Percentiles rank a stretch among this genome's conserved stretches.
Evolutionary conservation across 805 yeast species (phyloP).

Genomic region (Candida ponderosae): DNA sequence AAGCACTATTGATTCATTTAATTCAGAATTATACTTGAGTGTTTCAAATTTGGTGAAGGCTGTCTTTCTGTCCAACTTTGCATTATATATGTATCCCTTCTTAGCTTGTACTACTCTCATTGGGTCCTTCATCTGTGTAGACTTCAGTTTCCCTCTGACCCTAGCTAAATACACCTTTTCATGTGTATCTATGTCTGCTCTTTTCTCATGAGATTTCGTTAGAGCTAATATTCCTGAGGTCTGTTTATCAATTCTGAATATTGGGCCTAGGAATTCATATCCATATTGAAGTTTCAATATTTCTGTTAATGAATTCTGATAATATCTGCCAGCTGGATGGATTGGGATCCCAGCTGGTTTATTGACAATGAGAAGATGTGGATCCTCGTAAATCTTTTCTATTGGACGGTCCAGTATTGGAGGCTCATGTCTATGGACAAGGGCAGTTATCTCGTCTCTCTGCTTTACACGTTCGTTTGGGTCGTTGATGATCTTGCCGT

Average conservation of each 20-base stretch:
- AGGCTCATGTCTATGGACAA: constrained; percentile 77
- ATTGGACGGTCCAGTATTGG: constrained; percentile 56
- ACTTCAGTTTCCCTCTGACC: constrained; percentile 82
- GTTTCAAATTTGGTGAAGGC: constrained; percentile 68
- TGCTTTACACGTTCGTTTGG: constrained; percentile 1
- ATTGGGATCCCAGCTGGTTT: constrained; percentile 95
- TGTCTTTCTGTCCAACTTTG: constrained; percentile 38
- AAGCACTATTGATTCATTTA: constrained; percentile 56
- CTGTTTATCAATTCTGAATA: constrained; percentile 82
- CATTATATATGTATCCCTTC: constrained; percentile 51
- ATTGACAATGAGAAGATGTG: constrained; percentile 72
- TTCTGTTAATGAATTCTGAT: constrained; percentile 70
- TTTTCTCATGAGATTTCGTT: constrained; percentile 55
- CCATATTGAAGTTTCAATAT: constrained; percentile 67
- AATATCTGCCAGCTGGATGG: constrained; percentile 86
- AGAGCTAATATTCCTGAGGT: constrained; percentile 96
- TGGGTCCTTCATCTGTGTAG: constrained; percentile 27
- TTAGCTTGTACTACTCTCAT: constrained; percentile 67
- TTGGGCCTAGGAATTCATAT: constrained; percentile 59
- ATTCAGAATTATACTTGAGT: constrained; percentile 56
- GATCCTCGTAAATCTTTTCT: constrained; percentile 65
- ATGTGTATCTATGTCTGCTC: constrained; percentile 59
- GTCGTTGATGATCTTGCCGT: background rate
- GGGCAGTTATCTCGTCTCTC: constrained; percentile 7
- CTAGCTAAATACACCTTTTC: constrained; percentile 78